Evolutionary conservation across 106 monocot genomes (phyloP), one percentile per base, ranked within the genome.

Genomic region (Phalaenopsis aphrodite): DNA sequence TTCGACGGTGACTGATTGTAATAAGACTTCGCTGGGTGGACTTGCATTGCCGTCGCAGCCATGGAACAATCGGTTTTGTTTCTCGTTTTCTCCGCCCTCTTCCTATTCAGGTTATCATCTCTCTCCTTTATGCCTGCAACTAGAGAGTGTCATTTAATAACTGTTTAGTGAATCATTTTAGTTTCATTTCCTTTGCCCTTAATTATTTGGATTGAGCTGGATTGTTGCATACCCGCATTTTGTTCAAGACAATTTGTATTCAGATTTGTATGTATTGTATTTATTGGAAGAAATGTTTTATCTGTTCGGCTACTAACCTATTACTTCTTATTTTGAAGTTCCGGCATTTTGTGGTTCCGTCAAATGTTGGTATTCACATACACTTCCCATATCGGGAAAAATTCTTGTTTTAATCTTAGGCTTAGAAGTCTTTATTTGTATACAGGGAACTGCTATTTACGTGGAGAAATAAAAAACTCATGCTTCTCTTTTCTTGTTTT

Each of bases 11-110:
- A 52, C 52, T 14, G 12, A 52, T 11, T 12, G 12, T 52, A 12
- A 52, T 12, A 52, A 52, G 10, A 11, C 52, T 14, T 52, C 12
- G 12, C 52, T 14, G 1, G 61, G 61, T 61, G n/a, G 21, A 21
- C n/a, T n/a, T 21, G 21, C 38, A 39, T 69, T 42, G 76, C 49
- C 24, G 47, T 49, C 2, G 47, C 74, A 49, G 24, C 49, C 23
- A 81, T 81, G 81, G 64, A 8, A 42, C 56, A 21, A 24, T 11
- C 81, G n/a, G 47, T 3, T 43, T 30, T 76, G 75, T 15, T 64
- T 65, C 43, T 76, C 64, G 36, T 81, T 64, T 76, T 61, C 45
- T 75, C 43, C 12, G 61, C 75, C 65, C 61, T 81, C 24, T 45
- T 76, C 41, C 6, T 81, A 43, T 76, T 18, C 24, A 75, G 81